These are phyloP conservation scores for Lecanosticta acicola DNA, from an alignment of 2,329 filamentous ascomycete genomes.

Conservation along the genomic window DNA sequence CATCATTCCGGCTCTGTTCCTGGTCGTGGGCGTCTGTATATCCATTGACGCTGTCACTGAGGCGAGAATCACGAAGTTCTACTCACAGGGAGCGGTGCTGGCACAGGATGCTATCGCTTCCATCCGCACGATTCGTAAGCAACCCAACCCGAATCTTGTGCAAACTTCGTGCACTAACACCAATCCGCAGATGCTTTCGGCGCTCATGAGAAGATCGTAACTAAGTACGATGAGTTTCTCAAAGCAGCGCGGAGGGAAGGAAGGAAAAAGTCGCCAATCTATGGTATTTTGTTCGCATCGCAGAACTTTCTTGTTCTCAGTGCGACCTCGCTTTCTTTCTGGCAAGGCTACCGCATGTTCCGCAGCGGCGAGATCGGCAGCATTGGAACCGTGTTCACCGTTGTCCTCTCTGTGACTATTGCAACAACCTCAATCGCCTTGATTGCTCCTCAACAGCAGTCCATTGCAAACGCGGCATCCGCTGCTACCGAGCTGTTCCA, in stretches of 20 bases:
- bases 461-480: slow-evolving; percentile 40
- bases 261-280: slow-evolving; percentile 41
- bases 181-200: slow-evolving; percentile 50
- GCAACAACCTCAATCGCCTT: slow-evolving; percentile 36
- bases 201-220: slow-evolving; percentile 39
- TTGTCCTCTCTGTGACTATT: slow-evolving; percentile 29
- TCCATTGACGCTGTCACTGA: slow-evolving; percentile 35
- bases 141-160: no score
- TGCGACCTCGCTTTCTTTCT: slow-evolving; percentile 39
- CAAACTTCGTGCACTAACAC: no score
- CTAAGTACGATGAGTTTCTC: slow-evolving; percentile 42
- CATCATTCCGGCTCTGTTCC: slow-evolving; percentile 43
- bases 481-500: slow-evolving; percentile 40
- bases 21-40: slow-evolving; percentile 31
- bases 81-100: slow-evolving; percentile 41
- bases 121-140: slow-evolving; percentile 47
- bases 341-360: slow-evolving; percentile 40
- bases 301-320: slow-evolving; percentile 40
- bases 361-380: slow-evolving; percentile 28
- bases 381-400: slow-evolving; percentile 35
- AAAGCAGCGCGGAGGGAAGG: slow-evolving; percentile 40
- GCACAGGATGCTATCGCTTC: slow-evolving; percentile 49
- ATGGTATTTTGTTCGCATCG: slow-evolving; percentile 26
- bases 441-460: slow-evolving; percentile 38
- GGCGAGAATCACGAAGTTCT: slow-evolving; percentile 32